Base-by-base conservation (phyloP, 441 rosid genomes). In the Euphorbia schlechtendalii region DNA sequence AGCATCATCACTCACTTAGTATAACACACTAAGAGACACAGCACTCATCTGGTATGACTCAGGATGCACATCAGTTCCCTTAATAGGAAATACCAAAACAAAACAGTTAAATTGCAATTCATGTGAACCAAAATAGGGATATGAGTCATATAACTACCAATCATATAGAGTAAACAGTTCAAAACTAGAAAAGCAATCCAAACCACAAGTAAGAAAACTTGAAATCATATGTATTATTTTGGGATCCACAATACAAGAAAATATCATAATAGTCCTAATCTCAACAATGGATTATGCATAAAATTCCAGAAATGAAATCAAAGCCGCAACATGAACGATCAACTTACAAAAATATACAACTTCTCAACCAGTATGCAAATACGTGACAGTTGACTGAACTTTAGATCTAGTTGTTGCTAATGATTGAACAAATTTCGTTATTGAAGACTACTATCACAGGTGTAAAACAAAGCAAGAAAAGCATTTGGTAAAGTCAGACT, bases 1-100 rank as follows among this genome's bases (percentile, higher is more conserved):
- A 68, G 46, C 67, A 54, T 43, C 64, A 25, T n/a, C n/a, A n/a
- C 20, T 14, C 54, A 38, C 24, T n/a, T 27, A 40, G 22, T 1
- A 46, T 22, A n/a, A n/a, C n/a, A n/a, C n/a, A 49, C 6, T 5
- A 7, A 11, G 13, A 21, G 13, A 2, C 17, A 58, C 25, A 18
- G 17, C 14, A 36, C 15, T 30, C 20, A 5, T 49, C 2, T 49
- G 57, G 52, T 17, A 34, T 36, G 62, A 36, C 45, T 27, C 56
- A 25, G 55, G 21, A 60, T 27, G 55, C 40, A 61, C 15, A 32
- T 32, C 36, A 32, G 36, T 32, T 32, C 36, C 36, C 36, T 32
- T 32, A 32, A 32, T 32, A 32, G 36, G 36, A 32, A 32, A 32
- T 32, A 32, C 36, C 36, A 32, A 32, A 7, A 32, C 7, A 32